Base-by-base conservation (phyloP, 108 stramenopile genomes). In the Skeletonema potamos region DNA sequence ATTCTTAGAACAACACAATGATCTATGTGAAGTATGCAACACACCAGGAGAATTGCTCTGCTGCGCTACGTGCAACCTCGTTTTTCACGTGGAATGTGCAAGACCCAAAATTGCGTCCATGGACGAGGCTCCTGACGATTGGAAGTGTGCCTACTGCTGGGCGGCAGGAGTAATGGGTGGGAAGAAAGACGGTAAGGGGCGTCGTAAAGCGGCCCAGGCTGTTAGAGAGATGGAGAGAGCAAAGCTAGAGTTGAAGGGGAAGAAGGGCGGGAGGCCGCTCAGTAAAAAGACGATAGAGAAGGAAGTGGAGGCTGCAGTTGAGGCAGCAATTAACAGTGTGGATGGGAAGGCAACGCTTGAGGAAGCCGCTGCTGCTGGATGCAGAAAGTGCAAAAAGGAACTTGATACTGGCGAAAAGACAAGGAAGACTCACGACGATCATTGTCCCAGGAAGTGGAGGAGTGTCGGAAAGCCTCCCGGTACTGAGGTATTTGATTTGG, bases 11-110 rank as follows among this genome's bases (percentile, higher is more conserved):
- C 86, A 88, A 70, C 95, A 97, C 81, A 95, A 94, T 69, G 94
- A 97, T 73, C 64, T 84, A 12, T 97, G 96, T 64, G 95, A 97
- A 66, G 93, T 93, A 11, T 96, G 95, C 74, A 85, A 87, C 61
- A 81, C 46, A 26, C 83, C 80, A 10, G 92, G 89, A 9, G 90
- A 95, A 70, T 70, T 98, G 18, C 63, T 96, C 30, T 94, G 92
- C 66, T 98, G 97, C 72, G 88, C 86, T 44, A 97, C 96, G 0
- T 98, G 97, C 81, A 89, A 84, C 64, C 73, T 95, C n/a, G 93
- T 90, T 27, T 98, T 96, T 82, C 97, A 98, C 79, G 56, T 86
- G 55, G 66, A 79, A 15, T 98, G 97, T 68, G 63, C 90, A n/a
- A 93, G 96, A 28, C 97, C 97, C 0, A 71, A 66, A 20, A 51